Evolutionary conservation across 768 basidiomycete genomes (phyloP).

Genomic region (Serendipita sp.): DNA sequence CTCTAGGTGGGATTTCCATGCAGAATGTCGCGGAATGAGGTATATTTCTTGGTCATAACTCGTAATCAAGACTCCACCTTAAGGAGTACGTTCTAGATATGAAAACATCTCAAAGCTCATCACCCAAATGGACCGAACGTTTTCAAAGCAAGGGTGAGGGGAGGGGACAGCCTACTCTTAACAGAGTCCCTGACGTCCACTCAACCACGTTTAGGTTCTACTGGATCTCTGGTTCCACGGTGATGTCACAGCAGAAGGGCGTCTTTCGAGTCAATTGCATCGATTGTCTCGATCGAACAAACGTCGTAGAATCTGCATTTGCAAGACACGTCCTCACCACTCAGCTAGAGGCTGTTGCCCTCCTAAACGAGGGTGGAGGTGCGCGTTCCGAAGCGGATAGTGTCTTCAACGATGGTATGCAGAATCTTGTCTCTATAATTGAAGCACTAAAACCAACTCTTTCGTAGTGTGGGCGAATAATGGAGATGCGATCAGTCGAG

Average conservation of each 20-base stretch:
- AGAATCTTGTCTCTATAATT: background rate
- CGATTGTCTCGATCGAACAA: slow-evolving; percentile 88
- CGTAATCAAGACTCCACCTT: background rate
- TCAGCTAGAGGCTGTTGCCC: slow-evolving; percentile 56
- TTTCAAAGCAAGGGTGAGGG: slow-evolving; percentile 61
- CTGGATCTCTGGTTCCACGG: slow-evolving; percentile 56
- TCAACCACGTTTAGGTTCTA: slow-evolving; percentile 37
- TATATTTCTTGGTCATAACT: slow-evolving; percentile 20
- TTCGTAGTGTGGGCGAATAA: slow-evolving; percentile 89
- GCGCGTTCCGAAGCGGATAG: slow-evolving; percentile 46
- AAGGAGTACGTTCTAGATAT: slow-evolving; percentile 31
- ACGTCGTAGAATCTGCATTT: slow-evolving; percentile 92
- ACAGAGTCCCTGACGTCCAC: too few species aligned
- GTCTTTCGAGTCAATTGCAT: slow-evolving; percentile 89
- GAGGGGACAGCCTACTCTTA: too few species aligned
- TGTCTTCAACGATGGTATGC: slow-evolving; percentile 61
- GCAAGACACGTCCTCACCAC: slow-evolving; percentile 65
- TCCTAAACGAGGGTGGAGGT: slow-evolving; percentile 37
- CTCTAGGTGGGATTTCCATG: slow-evolving; percentile 71
- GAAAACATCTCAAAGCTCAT: slow-evolving; percentile 79
- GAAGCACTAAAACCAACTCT: background rate
- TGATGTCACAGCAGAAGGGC: slow-evolving; percentile 69
- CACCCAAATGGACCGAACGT: slow-evolving; percentile 48
- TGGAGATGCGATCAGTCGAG: slow-evolving; percentile 83
- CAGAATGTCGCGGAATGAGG: slow-evolving; percentile 91